Percentiles rank a stretch among this genome's conserved stretches.
Evolutionary conservation across 1,139 yeast genomes (phyloP).

Genomic region (Yamadazyma blattariae): DNA sequence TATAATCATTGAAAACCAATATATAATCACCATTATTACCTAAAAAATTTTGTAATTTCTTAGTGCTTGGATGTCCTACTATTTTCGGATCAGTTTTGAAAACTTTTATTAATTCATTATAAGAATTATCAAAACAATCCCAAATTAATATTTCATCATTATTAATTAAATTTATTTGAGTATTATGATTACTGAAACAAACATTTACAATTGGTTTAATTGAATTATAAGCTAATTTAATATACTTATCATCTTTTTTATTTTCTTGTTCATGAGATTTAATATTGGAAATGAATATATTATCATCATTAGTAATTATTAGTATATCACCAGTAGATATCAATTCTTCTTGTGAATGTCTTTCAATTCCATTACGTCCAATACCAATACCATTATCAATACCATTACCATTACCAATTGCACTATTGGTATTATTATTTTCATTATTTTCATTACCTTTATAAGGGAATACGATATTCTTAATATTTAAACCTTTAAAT

Average conservation of each 20-base stretch:
- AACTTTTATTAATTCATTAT: constrained; percentile 26
- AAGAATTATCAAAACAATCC: constrained; percentile 35
- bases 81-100: constrained; percentile 23
- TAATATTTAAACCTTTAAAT: constrained; percentile 27
- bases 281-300: constrained; percentile 25
- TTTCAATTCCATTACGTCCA: too few relatives aligned
- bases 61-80: constrained; percentile 1
- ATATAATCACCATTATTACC: constrained; percentile 1
- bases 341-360: too few relatives aligned
- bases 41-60: constrained; percentile 4
- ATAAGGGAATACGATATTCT: constrained; percentile 23
- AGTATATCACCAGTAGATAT: constrained; percentile 30
- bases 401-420: too few relatives aligned
- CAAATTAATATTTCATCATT: constrained; percentile 22
- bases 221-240: constrained; percentile 24
- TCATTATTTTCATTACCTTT: neutral
- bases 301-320: constrained; percentile 28
- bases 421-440: constrained; percentile 5
- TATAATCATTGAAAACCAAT: constrained; percentile 1
- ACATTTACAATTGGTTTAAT: constrained; percentile 18
- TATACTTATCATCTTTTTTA: constrained; percentile 37
- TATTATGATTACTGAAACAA: constrained; percentile 21
- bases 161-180: constrained; percentile 23
- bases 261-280: constrained; percentile 26
- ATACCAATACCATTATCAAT: too few relatives aligned